These are phyloP conservation scores for Zoysia japonica DNA, from an alignment of 176 grass and related monocot genomes.

Conservation along the genomic window DNA sequence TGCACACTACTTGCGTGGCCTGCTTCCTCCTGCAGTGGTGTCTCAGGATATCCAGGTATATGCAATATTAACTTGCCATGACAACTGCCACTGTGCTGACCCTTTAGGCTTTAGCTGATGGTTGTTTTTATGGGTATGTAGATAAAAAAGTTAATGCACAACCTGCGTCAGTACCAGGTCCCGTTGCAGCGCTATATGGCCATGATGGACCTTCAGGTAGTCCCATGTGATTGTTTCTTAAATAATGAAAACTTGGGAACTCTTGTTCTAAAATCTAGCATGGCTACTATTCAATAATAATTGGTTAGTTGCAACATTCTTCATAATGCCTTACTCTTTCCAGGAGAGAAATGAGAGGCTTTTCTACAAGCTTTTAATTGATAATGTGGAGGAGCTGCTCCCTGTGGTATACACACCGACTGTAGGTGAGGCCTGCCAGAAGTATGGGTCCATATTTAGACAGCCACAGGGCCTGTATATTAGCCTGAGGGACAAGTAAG, in stretches of 20 bases:
- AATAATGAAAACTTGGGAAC: background rate
- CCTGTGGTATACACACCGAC: constrained; percentile 96
- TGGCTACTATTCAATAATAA: background rate
- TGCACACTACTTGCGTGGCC: constrained; percentile 85
- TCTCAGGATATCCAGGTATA: constrained; percentile 79
- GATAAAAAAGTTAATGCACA: constrained; percentile 89
- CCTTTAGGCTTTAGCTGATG: background rate
- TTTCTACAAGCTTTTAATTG: constrained; percentile 96
- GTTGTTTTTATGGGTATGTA: constrained; percentile 42
- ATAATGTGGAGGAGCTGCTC: constrained; percentile 97
- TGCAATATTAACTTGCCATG: background rate
- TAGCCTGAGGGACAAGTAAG: constrained; percentile 96
- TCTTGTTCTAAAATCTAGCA: background rate
- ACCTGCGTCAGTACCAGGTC: constrained; percentile 77
- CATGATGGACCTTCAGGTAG: constrained; percentile 99
- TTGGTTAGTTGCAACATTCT: constrained; percentile 1
- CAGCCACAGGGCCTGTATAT: constrained; percentile 92
- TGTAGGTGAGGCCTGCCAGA: constrained; percentile 99
- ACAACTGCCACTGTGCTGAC: constrained; percentile 13
- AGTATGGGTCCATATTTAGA: constrained; percentile 92
- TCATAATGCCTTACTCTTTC: constrained; percentile 21
- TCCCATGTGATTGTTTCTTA: constrained; percentile 6
- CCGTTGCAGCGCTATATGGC: constrained; percentile 89
- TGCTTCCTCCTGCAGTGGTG: constrained; percentile 82
- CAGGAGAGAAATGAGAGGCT: constrained; percentile 91